Conservation (phyloP, 805 yeast genomes). For the Priceomyces castillae region DNA sequence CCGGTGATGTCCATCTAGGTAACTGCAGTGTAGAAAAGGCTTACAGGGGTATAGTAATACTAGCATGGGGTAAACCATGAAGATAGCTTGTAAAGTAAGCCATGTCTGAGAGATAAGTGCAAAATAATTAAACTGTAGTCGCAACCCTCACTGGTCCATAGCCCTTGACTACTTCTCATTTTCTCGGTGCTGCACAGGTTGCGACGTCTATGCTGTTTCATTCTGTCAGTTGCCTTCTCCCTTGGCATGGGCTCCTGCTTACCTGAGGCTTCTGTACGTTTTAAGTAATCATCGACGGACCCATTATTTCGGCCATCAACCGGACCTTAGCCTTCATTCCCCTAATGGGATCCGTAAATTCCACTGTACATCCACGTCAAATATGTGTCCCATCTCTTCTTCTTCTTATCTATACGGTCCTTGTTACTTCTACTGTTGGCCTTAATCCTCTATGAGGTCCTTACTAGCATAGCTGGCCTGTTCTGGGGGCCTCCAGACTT, state of each 20-base stretch:
- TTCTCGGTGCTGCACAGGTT: too few relatives aligned
- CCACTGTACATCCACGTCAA: constrained; percentile 1
- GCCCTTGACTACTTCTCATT: too few relatives aligned
- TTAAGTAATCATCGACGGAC: constrained; percentile 4
- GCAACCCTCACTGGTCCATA: too few relatives aligned
- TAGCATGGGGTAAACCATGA: too few relatives aligned
- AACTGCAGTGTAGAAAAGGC: too few relatives aligned
- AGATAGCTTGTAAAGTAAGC: too few relatives aligned
- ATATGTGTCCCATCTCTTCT: neutral
- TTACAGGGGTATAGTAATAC: too few relatives aligned
- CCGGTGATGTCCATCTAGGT: neutral
- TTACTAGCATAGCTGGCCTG: neutral
- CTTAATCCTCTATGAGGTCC: neutral
- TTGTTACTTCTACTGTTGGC: neutral
- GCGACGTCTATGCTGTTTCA: neutral
- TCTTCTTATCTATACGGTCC: neutral
- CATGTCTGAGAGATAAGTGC: too few relatives aligned
- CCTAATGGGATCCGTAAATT: constrained; percentile 1
- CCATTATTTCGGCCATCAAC: constrained; percentile 3
- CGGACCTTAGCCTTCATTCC: constrained; percentile 4
- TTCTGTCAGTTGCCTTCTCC: neutral
- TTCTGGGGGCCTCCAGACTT: neutral
- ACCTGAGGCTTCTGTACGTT: constrained; percentile 2
- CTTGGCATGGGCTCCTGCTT: constrained; percentile 3
- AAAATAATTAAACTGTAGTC: too few relatives aligned